Conservation (phyloP, 352 stramenopile species). For the Pelagophyceae sp. region DNA sequence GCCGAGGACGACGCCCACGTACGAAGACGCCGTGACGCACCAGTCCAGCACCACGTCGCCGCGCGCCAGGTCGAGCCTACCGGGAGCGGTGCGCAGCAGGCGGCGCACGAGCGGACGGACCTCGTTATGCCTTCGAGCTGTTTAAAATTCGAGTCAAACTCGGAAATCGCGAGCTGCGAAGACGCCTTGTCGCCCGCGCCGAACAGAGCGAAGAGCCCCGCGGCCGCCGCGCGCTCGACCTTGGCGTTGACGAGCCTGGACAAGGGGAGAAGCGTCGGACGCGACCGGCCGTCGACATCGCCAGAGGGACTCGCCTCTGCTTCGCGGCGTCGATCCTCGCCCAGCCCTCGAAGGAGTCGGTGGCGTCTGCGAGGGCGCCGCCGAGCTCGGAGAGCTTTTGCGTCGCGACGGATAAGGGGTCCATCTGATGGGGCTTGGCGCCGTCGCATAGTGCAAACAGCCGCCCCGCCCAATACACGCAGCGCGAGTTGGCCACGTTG, state of each 20-base stretch:
- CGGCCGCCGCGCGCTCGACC: too few species aligned
- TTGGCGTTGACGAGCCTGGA: background rate
- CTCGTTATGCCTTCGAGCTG: too few species aligned
- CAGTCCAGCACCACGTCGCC: background rate
- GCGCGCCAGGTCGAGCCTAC: background rate
- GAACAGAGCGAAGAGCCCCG: background rate
- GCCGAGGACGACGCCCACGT: background rate
- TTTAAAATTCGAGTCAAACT: background rate
- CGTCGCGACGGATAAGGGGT: background rate
- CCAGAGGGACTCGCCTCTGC: too few species aligned
- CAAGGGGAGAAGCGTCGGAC: too few species aligned
- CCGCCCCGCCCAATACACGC: background rate
- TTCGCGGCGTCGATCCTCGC: background rate
- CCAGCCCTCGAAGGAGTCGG: background rate
- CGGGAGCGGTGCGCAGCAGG: background rate
- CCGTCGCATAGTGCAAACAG: background rate
- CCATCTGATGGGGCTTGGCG: background rate
- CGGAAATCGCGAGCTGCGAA: background rate
- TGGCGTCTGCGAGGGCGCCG: background rate
- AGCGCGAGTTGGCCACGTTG: background rate
- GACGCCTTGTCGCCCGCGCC: background rate
- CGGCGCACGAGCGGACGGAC: too few species aligned
- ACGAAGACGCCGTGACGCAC: background rate
- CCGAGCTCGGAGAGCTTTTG: constrained; percentile 4
- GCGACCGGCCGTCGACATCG: too few species aligned